Percentiles rank a stretch among this genome's conserved stretches.
These are phyloP conservation scores for Elsinoe necatrix DNA, from an alignment of 2,329 filamentous ascomycete species.

Conservation along the genomic window DNA sequence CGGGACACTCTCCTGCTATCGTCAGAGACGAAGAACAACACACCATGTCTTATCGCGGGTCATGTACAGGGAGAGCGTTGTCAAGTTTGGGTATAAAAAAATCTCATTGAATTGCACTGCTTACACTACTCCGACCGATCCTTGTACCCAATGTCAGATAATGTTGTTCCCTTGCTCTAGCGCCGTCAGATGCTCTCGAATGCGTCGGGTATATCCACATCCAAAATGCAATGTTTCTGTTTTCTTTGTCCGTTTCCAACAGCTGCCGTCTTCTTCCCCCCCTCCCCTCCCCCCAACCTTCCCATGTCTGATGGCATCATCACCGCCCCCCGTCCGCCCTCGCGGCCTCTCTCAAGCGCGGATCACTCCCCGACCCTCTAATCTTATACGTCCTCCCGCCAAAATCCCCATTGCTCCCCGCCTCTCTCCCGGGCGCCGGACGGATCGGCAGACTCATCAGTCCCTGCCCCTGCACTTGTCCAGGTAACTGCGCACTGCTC, in stretches of 20 bases:
- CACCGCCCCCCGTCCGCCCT: slow-evolving; percentile 8
- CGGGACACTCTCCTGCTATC: too few species aligned
- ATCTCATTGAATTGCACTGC: neutral
- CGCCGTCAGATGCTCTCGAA: neutral
- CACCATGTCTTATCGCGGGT: too few species aligned
- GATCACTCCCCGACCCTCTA: slow-evolving; percentile 1
- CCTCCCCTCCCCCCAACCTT: neutral
- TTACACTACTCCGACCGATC: neutral
- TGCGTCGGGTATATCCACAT: slow-evolving; percentile 12
- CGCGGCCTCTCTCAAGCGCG: neutral
- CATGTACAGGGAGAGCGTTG: neutral
- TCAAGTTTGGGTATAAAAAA: neutral
- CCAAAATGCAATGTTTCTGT: slow-evolving; percentile 3
- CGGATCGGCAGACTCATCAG: slow-evolving; percentile 40
- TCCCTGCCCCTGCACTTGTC: slow-evolving; percentile 24
- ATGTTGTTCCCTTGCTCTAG: neutral
- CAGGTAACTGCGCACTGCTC: slow-evolving; percentile 31
- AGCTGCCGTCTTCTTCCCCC: too few species aligned
- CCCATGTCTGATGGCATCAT: neutral
- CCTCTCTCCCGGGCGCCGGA: slow-evolving; percentile 29
- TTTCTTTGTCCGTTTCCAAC: neutral
- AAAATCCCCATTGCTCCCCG: neutral
- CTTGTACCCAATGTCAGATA: neutral
- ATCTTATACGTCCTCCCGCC: neutral
- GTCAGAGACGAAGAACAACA: too few species aligned